Evolutionary conservation across 805 yeast genomes (phyloP), one percentile per base, ranked within the genome.

Genomic region (Kuraishia hungarica): DNA sequence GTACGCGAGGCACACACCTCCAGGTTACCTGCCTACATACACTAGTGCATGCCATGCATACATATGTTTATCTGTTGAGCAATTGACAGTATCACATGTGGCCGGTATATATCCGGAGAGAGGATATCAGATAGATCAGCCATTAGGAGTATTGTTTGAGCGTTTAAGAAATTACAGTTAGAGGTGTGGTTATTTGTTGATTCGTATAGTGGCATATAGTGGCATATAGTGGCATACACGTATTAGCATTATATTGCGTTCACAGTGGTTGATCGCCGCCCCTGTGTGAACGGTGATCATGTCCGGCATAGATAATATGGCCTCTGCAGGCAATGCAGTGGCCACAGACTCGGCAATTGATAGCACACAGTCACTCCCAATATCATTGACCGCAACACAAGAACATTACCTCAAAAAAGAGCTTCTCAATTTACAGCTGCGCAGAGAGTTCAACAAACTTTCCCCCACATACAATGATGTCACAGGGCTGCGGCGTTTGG

Each of bases 321-420:
- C 43, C 43, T 4, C 17, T 13, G 4, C 43, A 17, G 43, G 43
- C 17, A 13, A 35, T 15, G 17, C n/a, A 35, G 43, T 35, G 17
- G 43, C 43, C 43, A 35, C 17, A 13, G 43, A 15, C n/a, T 35
- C 43, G 3, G 29, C 29, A 26, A 35, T 8, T 35, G 43, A 35
- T 15, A 35, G n/a, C 3, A 13, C 5, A 7, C 15, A 10, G 15
- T 35, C 43, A 35, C 15, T 13, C 3, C n/a, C 43, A 35, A 10
- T 35, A 35, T 35, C 43, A 35, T 53, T 86, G 51, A 69, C 82
- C 15, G 81, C 92, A 2, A 74, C 80, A 0, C 89, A 92, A 66
- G 96, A 90, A 68, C 97, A 93, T 64, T 88, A 87, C 67, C 76
- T 94, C 54, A 93, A 93, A 68, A 83, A 96, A 62, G 92, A 89